Conservation (phyloP, 179 eudicot genomes). For the Vitellaria paradoxa region DNA sequence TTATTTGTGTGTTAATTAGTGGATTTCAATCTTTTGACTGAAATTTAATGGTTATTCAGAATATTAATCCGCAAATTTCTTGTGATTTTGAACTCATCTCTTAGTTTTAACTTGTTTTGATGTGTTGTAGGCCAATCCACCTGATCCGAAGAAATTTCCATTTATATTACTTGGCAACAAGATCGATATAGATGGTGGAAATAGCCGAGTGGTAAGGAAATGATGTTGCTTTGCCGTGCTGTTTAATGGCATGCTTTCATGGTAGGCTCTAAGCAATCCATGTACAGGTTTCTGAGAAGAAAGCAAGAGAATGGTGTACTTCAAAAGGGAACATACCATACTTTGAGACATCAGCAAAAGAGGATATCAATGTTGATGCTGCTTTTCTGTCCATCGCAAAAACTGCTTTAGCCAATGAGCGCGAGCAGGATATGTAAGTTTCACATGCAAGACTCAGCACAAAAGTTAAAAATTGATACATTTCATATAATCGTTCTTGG, state of each 20-base stretch:
- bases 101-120: neutral
- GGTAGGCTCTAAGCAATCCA: neutral
- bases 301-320: slow-evolving; percentile 39
- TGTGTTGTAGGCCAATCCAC: slow-evolving; percentile 28
- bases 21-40: too few relatives aligned
- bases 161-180: slow-evolving; percentile 40
- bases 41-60: neutral
- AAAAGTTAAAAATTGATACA: neutral
- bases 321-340: too few relatives aligned
- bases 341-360: slow-evolving; percentile 26
- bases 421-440: slow-evolving; percentile 43
- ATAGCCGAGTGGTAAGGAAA: slow-evolving; percentile 35
- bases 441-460: neutral
- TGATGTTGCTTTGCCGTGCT: neutral
- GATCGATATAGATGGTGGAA: slow-evolving; percentile 41
- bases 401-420: slow-evolving; percentile 35
- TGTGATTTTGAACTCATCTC: neutral
- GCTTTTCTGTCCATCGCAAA: slow-evolving; percentile 35
- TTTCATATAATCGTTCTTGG: neutral
- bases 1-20: too few relatives aligned
- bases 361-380: slow-evolving; percentile 39
- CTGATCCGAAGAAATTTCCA: slow-evolving; percentile 34
- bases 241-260: neutral
- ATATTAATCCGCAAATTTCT: neutral
- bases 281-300: slow-evolving; percentile 37